These are phyloP conservation scores for Ampelocalamus luodianensis DNA, from an alignment of 176 grass and related monocot species.

Conservation along the genomic window DNA sequence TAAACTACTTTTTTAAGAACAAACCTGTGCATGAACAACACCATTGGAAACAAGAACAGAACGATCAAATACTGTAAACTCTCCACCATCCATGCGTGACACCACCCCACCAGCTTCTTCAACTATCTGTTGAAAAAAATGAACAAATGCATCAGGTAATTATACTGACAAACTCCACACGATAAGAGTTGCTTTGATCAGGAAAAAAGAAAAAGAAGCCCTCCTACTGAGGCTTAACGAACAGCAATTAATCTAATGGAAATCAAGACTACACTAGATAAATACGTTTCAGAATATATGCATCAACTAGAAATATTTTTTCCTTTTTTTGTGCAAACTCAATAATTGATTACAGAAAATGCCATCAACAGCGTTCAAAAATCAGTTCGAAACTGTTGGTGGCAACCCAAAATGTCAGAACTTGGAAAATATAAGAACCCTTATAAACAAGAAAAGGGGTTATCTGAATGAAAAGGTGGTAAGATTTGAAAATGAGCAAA, in stretches of 20 bases:
- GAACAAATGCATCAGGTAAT: constrained; percentile 36
- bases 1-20: constrained; percentile 15
- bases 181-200: constrained; percentile 11
- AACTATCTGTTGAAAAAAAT: constrained; percentile 65
- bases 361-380: neutral
- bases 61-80: constrained; percentile 93
- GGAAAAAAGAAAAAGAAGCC: neutral
- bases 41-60: constrained; percentile 94
- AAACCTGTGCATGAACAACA: constrained; percentile 72
- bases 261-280: neutral
- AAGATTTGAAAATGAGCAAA: constrained; percentile 13
- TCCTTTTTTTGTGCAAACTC: constrained; percentile 14
- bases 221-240: constrained; percentile 10
- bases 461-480: constrained; percentile 15
- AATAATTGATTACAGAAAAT: constrained; percentile 16
- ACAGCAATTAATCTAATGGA: neutral
- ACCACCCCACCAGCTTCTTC: constrained; percentile 95
- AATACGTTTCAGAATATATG: constrained; percentile 20
- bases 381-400: neutral
- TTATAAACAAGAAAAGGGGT: constrained; percentile 19
- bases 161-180: constrained; percentile 3
- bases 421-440: neutral
- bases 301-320: neutral
- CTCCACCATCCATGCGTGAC: constrained; percentile 84
- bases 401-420: neutral